Percentiles rank a stretch among this genome's conserved stretches.
Evolutionary conservation across 2,329 filamentous ascomycete genomes (phyloP).

Genomic region (Pseudogymnoascus sp.): DNA sequence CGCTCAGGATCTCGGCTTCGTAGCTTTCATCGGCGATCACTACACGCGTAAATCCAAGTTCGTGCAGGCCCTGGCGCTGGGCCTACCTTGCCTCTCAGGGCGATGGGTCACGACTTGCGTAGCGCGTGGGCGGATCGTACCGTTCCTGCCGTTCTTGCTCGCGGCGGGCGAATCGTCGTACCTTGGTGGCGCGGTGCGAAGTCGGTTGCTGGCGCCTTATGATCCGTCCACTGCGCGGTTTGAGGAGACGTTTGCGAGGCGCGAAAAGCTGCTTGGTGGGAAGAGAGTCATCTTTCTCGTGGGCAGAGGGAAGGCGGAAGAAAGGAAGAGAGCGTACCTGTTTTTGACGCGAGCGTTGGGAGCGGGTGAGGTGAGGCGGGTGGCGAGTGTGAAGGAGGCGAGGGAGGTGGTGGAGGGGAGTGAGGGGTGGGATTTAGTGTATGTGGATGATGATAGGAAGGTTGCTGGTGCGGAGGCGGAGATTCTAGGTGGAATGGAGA

Average conservation of each 20-base stretch:
- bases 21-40: constrained; percentile 75
- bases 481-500: constrained; percentile 22
- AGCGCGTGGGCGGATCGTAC: constrained; percentile 49
- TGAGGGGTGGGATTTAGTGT: constrained; percentile 65
- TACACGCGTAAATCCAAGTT: constrained; percentile 86
- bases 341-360: constrained; percentile 77
- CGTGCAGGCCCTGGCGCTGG: constrained; percentile 86
- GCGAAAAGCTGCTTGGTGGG: constrained; percentile 56
- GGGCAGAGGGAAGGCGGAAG: constrained; percentile 51
- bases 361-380: constrained; percentile 56
- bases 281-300: constrained; percentile 67
- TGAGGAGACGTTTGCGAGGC: constrained; percentile 44
- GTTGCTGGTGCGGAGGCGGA: constrained; percentile 38
- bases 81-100: constrained; percentile 74
- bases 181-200: constrained; percentile 69
- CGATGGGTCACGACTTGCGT: constrained; percentile 75
- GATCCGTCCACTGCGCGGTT: constrained; percentile 50
- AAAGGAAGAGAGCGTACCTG: constrained; percentile 62
- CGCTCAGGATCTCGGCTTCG: constrained; percentile 58
- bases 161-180: constrained; percentile 74
- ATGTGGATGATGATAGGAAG: constrained; percentile 52
- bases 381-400: constrained; percentile 58
- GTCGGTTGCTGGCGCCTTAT: constrained; percentile 58
- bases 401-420: constrained; percentile 43
- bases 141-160: constrained; percentile 76